Evolutionary conservation across 169 alveolate genomes (phyloP), one percentile per base, ranked within the genome.

Genomic region (Plasmodium vinckei): DNA sequence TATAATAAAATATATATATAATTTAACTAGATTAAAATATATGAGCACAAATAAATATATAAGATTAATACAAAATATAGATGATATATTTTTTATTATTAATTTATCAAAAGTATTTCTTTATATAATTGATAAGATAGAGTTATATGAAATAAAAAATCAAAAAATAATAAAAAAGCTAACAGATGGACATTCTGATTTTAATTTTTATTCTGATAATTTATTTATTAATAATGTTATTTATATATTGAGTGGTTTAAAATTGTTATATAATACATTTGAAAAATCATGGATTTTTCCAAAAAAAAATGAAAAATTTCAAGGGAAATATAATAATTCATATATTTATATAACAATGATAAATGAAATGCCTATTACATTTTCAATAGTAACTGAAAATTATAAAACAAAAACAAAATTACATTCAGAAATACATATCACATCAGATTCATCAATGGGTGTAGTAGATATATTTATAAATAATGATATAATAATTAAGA

Each of bases 11-110:
- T 69, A 69, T 49, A 69, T 69, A 47, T 69, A 47, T 69, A 47
- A 69, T n/a, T 69, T 69, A 49, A 69, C 49, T 15, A 12, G 51
- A 12, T 46, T 13, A n/a, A 63, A 47, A 6, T 69, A 17, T 49
- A 6, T 49, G 9, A 69, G 49, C n/a, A 23, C 21, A 12, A 57
- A 15, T 15, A 69, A 69, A 49, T 69, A 12, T 69, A 21, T 69
- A 69, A 10, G 64, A 2, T 9, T 19, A 10, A 49, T 69, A 10
- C 12, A 49, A 13, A 69, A 69, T 46, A 7, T 21, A 19, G 51
- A 69, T 69, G 79, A 69, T 49, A 23, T 53, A 10, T 69, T 69
- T 49, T 69, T 69, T 69, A 69, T 69, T 17, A 19, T 21, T 21
- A 69, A 69, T n/a, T 47, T 69, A 49, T 44, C 79, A 17, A 69